A percentile compares a stretch with the other conserved stretches of the same genome.
Evolutionary conservation across 2,329 filamentous ascomycete genomes (phyloP).

Genomic region (Orbilia oligospora): DNA sequence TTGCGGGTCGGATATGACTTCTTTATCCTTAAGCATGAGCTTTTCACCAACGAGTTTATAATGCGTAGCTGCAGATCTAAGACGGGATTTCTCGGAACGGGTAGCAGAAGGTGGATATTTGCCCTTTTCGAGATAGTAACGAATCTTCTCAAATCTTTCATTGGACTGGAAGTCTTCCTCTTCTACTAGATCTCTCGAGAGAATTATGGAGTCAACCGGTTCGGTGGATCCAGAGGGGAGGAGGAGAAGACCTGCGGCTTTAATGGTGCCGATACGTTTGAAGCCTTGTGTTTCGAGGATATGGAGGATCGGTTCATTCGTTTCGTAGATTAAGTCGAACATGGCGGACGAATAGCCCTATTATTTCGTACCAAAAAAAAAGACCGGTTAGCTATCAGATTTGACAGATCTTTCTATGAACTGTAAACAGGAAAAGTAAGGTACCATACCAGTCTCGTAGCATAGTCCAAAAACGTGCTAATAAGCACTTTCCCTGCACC

Average conservation of each 20-base stretch:
- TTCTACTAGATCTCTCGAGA: constrained; percentile 72
- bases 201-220: constrained; percentile 74
- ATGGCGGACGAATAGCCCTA: constrained; percentile 79
- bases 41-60: constrained; percentile 87
- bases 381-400: background rate
- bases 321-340: constrained; percentile 83
- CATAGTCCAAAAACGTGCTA: constrained; percentile 82
- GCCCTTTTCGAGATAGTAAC: constrained; percentile 94
- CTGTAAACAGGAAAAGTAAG: background rate
- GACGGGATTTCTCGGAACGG: constrained; percentile 92
- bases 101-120: constrained; percentile 95
- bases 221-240: constrained; percentile 68
- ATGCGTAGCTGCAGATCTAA: constrained; percentile 92
- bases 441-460: constrained; percentile 72
- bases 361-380: background rate
- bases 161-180: constrained; percentile 78
- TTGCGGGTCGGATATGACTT: constrained; percentile 91
- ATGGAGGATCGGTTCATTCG: constrained; percentile 78
- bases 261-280: constrained; percentile 79
- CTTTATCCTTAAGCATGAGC: constrained; percentile 97
- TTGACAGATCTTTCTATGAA: background rate
- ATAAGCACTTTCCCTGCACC: constrained; percentile 83
- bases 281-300: constrained; percentile 83
- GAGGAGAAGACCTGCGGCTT: constrained; percentile 72
- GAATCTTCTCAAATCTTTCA: constrained; percentile 98